Evolutionary conservation across 495 filamentous ascomycete genomes (phyloP).

Genomic region (Penicillium atrosanguineum): DNA sequence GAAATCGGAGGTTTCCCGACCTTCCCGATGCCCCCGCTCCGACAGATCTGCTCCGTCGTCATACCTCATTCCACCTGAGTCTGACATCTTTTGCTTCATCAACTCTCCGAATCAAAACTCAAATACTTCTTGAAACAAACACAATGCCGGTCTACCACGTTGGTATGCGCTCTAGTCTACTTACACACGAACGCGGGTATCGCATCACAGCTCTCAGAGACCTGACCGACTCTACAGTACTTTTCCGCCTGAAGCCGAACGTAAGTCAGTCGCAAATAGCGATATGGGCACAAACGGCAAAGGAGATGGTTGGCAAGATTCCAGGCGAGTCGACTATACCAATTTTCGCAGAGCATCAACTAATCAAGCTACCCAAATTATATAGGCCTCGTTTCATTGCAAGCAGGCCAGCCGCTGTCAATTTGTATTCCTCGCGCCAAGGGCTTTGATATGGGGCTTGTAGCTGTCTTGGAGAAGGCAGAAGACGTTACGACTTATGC

Average conservation of each 20-base stretch:
- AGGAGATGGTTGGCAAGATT: conserved; percentile 40
- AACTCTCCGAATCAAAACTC: background rate
- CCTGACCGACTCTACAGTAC: conserved; percentile 27
- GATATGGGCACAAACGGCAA: conserved; percentile 26
- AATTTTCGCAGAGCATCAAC: background rate
- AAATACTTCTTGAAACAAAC: background rate
- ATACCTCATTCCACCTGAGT: background rate
- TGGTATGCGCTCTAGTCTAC: conserved; percentile 18
- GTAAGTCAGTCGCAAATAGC: conserved; percentile 32
- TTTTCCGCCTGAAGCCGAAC: conserved; percentile 43
- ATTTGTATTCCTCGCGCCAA: conserved; percentile 39
- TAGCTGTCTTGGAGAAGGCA: conserved; percentile 40
- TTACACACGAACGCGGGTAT: conserved; percentile 2
- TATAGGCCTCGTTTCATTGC: conserved; percentile 31
- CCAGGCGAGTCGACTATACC: conserved; percentile 20
- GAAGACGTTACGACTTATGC: conserved; percentile 38
- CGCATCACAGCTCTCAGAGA: background rate
- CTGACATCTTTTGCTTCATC: background rate
- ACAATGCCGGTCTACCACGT: conserved; percentile 37
- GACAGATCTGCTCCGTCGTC: background rate
- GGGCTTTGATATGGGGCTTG: conserved; percentile 43
- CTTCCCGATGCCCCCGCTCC: background rate
- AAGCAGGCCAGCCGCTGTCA: conserved; percentile 31
- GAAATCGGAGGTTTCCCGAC: background rate
- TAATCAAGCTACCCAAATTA: background rate